phyloP scores from a whole-genome alignment of 2,329 filamentous ascomycete species.

The Scorias spongiosa region DNA sequence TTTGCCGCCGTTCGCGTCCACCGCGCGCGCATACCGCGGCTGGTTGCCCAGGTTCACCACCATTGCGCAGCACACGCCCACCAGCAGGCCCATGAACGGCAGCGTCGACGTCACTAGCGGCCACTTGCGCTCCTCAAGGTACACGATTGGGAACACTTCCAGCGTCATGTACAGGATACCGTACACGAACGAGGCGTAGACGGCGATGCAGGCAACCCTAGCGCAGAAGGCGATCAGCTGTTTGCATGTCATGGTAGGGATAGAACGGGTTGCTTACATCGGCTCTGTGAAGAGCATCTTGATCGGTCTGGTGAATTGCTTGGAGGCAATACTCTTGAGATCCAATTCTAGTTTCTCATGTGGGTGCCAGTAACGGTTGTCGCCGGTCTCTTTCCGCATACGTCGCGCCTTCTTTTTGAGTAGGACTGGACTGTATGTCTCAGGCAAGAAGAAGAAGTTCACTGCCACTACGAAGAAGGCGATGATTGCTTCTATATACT shows the following conservation, averaged over 20 bases:
- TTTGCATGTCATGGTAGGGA: slow-evolving; percentile 14
- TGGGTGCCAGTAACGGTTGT: slow-evolving; percentile 17
- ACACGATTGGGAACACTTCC: slow-evolving; percentile 29
- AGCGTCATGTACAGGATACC: slow-evolving; percentile 26
- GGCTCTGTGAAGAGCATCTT: slow-evolving; percentile 17
- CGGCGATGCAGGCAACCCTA: slow-evolving; percentile 33
- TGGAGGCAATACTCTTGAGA: slow-evolving; percentile 21
- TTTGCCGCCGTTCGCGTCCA: slow-evolving; percentile 14
- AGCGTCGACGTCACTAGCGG: slow-evolving; percentile 17
- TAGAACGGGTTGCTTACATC: slow-evolving; percentile 15
- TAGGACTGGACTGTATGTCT: slow-evolving; percentile 34
- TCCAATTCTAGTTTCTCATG: slow-evolving; percentile 19
- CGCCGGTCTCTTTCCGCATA: slow-evolving; percentile 35
- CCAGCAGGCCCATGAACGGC: slow-evolving; percentile 17
- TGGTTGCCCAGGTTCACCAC: slow-evolving; percentile 24
- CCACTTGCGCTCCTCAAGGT: slow-evolving; percentile 13
- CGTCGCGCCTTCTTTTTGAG: slow-evolving; percentile 30
- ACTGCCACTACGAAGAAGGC: slow-evolving; percentile 24
- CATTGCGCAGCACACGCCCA: slow-evolving; percentile 9
- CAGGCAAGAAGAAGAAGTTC: slow-evolving; percentile 25
- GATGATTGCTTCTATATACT: slow-evolving; percentile 38
- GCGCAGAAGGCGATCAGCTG: slow-evolving; percentile 11
- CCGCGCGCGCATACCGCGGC: slow-evolving; percentile 13
- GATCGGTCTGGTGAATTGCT: slow-evolving; percentile 12
- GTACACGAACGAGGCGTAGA: slow-evolving; percentile 24